Evolutionary conservation across 169 alveolate species (phyloP).

Genomic region (Plasmodium knowlesi): DNA sequence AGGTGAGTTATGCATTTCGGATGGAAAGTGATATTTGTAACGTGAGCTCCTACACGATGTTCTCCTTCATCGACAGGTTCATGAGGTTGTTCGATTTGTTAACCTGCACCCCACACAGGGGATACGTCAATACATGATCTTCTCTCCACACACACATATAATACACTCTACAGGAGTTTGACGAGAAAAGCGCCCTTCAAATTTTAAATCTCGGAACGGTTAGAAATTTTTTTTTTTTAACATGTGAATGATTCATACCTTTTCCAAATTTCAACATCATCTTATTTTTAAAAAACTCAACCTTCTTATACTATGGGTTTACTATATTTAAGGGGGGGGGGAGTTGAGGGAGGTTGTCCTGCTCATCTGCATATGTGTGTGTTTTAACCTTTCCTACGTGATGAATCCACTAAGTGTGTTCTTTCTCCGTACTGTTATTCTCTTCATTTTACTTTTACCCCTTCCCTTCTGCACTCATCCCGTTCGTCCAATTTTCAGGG

Average conservation of each 20-base stretch:
- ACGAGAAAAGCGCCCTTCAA: conserved; percentile 36
- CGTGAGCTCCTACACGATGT: not conserved
- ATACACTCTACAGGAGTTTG: conserved; percentile 13
- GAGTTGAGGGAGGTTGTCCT: not conserved
- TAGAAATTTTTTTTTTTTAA: not conserved
- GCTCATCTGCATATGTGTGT: not conserved
- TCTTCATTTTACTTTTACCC: not conserved
- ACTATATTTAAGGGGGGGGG: not conserved
- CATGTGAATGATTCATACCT: not conserved
- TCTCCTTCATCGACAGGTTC: not conserved
- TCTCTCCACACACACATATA: not conserved
- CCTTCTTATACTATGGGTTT: not conserved
- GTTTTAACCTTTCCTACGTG: not conserved
- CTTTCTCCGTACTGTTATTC: not conserved
- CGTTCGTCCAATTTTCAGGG: not conserved
- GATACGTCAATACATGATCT: not conserved
- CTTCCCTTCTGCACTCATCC: not conserved
- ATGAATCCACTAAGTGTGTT: not conserved
- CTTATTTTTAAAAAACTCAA: not conserved
- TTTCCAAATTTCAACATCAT: not conserved
- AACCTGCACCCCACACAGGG: not conserved
- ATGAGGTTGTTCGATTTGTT: not conserved
- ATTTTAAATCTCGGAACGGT: conserved; percentile 49
- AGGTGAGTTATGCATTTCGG: not conserved
- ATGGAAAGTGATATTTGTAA: not conserved